Percentiles rank a stretch among this genome's conserved stretches.
Conservation (phyloP, 1,284 basidiomycete species). For the Ustilago curta region DNA sequence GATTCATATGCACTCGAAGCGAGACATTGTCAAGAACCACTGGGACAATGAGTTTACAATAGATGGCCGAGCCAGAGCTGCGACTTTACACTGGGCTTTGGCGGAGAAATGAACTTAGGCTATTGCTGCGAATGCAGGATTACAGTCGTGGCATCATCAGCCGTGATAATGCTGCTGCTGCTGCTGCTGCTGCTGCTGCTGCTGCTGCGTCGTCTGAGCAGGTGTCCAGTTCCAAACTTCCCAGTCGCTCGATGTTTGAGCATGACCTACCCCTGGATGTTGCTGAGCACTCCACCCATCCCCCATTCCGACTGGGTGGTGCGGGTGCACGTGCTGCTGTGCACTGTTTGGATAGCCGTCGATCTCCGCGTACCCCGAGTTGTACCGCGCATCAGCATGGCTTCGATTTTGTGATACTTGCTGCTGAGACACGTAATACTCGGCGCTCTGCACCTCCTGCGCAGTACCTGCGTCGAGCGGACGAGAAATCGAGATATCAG, state of each 20-base stretch:
- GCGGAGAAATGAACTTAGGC: not conserved
- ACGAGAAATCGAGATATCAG: not conserved
- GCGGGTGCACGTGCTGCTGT: slow-evolving; percentile 6
- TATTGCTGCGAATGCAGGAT: not conserved
- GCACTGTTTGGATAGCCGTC: not conserved
- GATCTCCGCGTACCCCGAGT: not conserved
- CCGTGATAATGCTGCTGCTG: slow-evolving; percentile 16
- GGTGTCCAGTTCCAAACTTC: slow-evolving; percentile 31
- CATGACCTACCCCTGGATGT: not conserved
- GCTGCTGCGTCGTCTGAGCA: slow-evolving; percentile 11
- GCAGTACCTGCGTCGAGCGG: not conserved
- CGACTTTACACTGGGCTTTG: not conserved
- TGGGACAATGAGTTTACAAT: no score
- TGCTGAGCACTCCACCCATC: slow-evolving; percentile 2
- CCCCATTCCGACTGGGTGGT: not conserved
- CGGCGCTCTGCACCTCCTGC: not conserved
- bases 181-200: slow-evolving; percentile 8
- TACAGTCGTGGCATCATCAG: not conserved
- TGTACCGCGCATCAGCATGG: not conserved
- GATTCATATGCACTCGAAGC: no score
- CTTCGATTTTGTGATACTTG: not conserved
- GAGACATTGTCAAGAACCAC: no score
- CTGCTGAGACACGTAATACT: slow-evolving; percentile 13
- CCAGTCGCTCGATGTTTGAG: slow-evolving; percentile 12
- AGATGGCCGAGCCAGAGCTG: no score